phyloP scores from a whole-genome alignment of 345 rosid genomes.

The Hypericum androsaemum region DNA sequence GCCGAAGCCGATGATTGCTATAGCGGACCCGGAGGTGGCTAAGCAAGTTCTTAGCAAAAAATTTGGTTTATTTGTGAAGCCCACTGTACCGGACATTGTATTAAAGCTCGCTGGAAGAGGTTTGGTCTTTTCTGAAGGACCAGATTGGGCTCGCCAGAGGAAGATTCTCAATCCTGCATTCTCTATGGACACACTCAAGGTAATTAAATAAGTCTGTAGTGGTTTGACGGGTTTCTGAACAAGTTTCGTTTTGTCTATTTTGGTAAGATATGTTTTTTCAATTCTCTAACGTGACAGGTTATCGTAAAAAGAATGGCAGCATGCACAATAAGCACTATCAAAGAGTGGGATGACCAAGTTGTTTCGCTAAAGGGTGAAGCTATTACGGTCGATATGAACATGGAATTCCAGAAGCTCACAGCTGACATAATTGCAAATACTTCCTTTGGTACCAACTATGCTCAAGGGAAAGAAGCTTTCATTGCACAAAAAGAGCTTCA shows the following conservation, averaged over 20 bases:
- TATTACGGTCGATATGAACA: constrained; percentile 47
- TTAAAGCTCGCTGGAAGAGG: constrained; percentile 72
- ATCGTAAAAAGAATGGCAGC: constrained; percentile 47
- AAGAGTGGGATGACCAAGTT: constrained; percentile 36
- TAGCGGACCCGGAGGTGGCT: constrained; percentile 2
- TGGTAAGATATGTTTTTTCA: not conserved
- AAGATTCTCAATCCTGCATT: constrained; percentile 65
- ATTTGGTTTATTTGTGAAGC: constrained; percentile 54
- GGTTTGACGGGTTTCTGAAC: too few relatives aligned
- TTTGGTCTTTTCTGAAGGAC: constrained; percentile 52
- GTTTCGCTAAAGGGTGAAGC: constrained; percentile 20
- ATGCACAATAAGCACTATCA: constrained; percentile 35
- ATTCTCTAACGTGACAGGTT: too few relatives aligned
- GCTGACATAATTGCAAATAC: constrained; percentile 71
- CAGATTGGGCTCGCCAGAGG: constrained; percentile 68
- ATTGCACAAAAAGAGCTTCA: constrained; percentile 61
- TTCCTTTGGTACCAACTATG: constrained; percentile 73
- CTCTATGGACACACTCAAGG: constrained; percentile 79
- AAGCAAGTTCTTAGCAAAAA: constrained; percentile 57
- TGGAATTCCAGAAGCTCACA: constrained; percentile 53
- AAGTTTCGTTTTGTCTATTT: not conserved
- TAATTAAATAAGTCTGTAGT: too few relatives aligned
- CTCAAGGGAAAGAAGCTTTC: constrained; percentile 66
- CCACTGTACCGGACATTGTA: constrained; percentile 38
- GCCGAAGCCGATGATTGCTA: not conserved